Evolutionary conservation across 805 yeast species (phyloP).

Genomic region (Yarrowia hollandica): DNA sequence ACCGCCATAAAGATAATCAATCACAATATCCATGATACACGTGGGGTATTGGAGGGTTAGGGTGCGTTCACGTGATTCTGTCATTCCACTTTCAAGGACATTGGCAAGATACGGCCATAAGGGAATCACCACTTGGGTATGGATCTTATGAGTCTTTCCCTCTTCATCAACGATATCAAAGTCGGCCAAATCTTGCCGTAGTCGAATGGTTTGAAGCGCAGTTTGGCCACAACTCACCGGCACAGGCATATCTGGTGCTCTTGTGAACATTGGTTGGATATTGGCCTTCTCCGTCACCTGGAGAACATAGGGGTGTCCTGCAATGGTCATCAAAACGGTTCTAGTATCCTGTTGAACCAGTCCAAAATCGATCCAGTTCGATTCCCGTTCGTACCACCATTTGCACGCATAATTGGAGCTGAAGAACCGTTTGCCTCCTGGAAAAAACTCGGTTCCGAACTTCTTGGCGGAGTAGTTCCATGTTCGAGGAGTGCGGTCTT

Average conservation of each 20-base stretch:
- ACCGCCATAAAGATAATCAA: neutral
- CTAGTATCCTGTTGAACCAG: neutral
- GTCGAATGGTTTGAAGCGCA: neutral
- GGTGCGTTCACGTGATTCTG: neutral
- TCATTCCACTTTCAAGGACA: neutral
- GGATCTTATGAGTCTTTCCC: neutral
- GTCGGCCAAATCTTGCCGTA: neutral
- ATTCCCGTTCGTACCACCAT: slow-evolving; percentile 1
- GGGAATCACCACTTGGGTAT: neutral
- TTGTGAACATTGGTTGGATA: neutral
- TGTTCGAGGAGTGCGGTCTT: neutral
- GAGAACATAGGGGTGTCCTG: neutral
- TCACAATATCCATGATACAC: neutral
- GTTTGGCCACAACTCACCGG: neutral
- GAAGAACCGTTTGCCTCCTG: slow-evolving; percentile 1
- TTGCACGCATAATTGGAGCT: neutral
- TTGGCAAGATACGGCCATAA: neutral
- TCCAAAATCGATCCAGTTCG: neutral
- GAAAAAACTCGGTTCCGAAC: neutral
- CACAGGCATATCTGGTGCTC: neutral
- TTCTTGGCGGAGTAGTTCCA: slow-evolving; percentile 4
- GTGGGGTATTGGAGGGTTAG: neutral
- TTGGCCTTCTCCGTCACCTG: neutral
- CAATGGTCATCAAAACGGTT: neutral
- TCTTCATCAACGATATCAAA: neutral